Conservation (phyloP, 2,329 filamentous ascomycete genomes). For the Nakataea oryzae region DNA sequence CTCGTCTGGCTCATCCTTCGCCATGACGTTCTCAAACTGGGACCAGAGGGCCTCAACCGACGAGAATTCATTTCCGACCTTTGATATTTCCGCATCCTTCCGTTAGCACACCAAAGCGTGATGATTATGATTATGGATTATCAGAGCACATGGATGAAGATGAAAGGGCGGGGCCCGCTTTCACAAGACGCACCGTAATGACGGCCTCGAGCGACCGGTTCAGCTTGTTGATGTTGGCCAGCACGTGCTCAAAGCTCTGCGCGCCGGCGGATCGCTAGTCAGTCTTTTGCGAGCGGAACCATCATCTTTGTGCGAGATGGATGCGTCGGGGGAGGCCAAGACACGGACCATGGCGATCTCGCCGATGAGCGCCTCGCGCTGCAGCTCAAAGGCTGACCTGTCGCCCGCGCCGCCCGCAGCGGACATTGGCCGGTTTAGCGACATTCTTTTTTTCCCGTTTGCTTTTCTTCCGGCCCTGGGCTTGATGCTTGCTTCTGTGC, state of each 20-base stretch:
- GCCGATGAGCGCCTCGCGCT: slow-evolving; percentile 59
- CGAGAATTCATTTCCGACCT: slow-evolving; percentile 95
- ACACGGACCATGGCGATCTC: slow-evolving; percentile 59
- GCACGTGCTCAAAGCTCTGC: slow-evolving; percentile 77
- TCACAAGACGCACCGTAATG: slow-evolving; percentile 61
- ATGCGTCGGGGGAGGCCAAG: neutral
- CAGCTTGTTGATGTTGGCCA: slow-evolving; percentile 91
- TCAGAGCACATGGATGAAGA: neutral
- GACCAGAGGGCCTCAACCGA: slow-evolving; percentile 95
- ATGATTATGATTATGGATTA: neutral
- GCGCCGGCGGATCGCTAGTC: neutral
- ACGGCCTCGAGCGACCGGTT: slow-evolving; percentile 89
- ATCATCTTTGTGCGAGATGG: neutral
- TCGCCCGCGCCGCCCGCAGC: slow-evolving; percentile 18
- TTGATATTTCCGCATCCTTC: neutral
- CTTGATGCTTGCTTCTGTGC: neutral
- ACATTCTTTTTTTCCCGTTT: slow-evolving; percentile 1
- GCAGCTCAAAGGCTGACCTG: slow-evolving; percentile 64
- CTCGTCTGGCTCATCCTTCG: slow-evolving; percentile 32
- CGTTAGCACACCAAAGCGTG: neutral
- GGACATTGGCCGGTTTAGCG: neutral
- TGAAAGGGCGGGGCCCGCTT: too few species aligned
- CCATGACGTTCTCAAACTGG: slow-evolving; percentile 95
- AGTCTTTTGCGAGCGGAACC: neutral
- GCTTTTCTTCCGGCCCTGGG: too few species aligned